Evolutionary conservation across 2,329 filamentous ascomycete genomes (phyloP).

Genomic region (Fusarium coffeatum): DNA sequence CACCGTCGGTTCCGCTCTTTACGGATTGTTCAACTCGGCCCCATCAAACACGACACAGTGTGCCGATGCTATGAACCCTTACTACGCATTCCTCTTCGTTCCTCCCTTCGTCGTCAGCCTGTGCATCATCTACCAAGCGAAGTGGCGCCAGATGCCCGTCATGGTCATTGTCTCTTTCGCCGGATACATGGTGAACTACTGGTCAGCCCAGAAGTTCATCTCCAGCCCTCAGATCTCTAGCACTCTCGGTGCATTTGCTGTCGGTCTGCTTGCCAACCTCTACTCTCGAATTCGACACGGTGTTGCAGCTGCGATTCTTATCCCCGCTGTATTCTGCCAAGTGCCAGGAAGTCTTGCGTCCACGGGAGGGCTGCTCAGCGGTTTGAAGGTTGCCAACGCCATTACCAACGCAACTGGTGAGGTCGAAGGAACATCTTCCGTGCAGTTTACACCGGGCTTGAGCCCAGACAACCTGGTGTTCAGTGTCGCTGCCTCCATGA

Average conservation of each 20-base stretch:
- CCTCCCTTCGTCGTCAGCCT: constrained; percentile 78
- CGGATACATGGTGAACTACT: constrained; percentile 82
- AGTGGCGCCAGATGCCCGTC: constrained; percentile 81
- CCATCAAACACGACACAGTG: constrained; percentile 61
- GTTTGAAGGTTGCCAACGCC: constrained; percentile 57
- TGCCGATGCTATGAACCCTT: constrained; percentile 55
- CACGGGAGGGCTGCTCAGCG: constrained; percentile 60
- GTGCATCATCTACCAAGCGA: constrained; percentile 82
- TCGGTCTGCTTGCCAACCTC: constrained; percentile 81
- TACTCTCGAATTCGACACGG: constrained; percentile 72
- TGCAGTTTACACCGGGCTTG: constrained; percentile 37
- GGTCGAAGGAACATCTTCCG: constrained; percentile 52
- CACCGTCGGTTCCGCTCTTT: constrained; percentile 73
- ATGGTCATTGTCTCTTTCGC: constrained; percentile 80
- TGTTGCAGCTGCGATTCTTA: constrained; percentile 60
- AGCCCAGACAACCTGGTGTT: constrained; percentile 55
- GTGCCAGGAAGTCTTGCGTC: constrained; percentile 62
- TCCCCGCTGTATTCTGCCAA: constrained; percentile 62
- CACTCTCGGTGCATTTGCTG: constrained; percentile 79
- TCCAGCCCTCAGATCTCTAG: constrained; percentile 80
- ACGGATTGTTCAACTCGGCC: constrained; percentile 68
- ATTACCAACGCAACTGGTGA: constrained; percentile 53
- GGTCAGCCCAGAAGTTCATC: constrained; percentile 72
- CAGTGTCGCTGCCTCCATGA: constrained; percentile 62
- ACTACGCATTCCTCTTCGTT: constrained; percentile 76